Evolutionary conservation across 2,329 filamentous ascomycete genomes (phyloP).

Genomic region (Sphaerulina musiva): DNA sequence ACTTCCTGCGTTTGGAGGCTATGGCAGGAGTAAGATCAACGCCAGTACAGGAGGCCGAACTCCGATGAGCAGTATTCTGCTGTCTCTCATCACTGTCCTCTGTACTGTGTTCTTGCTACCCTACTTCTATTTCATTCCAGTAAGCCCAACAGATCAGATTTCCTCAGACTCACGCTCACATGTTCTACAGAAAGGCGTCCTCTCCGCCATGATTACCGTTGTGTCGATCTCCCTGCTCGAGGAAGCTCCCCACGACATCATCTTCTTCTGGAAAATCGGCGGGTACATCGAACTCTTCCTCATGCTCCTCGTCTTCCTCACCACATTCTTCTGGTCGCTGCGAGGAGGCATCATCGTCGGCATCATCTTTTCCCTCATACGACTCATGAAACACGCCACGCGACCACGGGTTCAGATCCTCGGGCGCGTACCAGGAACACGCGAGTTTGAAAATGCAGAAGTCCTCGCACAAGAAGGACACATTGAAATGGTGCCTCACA

Average conservation of each 20-base stretch:
- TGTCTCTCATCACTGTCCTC: slow-evolving; percentile 74
- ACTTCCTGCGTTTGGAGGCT: slow-evolving; percentile 89
- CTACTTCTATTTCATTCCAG: slow-evolving; percentile 92
- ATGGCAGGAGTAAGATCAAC: slow-evolving; percentile 93
- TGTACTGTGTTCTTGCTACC: slow-evolving; percentile 77
- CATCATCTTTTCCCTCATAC: slow-evolving; percentile 81
- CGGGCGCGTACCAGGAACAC: slow-evolving; percentile 74
- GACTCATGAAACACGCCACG: slow-evolving; percentile 84
- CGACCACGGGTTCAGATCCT: slow-evolving; percentile 93
- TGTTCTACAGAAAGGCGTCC: slow-evolving; percentile 68
- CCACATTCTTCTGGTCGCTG: slow-evolving; percentile 92
- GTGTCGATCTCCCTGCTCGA: slow-evolving; percentile 93
- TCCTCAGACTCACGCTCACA: not conserved
- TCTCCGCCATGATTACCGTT: slow-evolving; percentile 89
- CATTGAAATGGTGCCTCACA: slow-evolving; percentile 85
- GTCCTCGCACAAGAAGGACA: slow-evolving; percentile 32
- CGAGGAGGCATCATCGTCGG: slow-evolving; percentile 90
- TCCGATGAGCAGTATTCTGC: slow-evolving; percentile 84
- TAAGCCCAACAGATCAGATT: slow-evolving; percentile 44
- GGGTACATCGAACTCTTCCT: slow-evolving; percentile 80
- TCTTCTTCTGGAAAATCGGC: slow-evolving; percentile 78
- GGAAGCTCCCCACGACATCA: slow-evolving; percentile 86
- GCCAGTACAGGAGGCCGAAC: slow-evolving; percentile 84
- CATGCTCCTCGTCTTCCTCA: slow-evolving; percentile 83
- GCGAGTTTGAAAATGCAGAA: slow-evolving; percentile 77